Base-by-base conservation (phyloP, 2,329 filamentous ascomycete species). In the Penicillium sp. region DNA sequence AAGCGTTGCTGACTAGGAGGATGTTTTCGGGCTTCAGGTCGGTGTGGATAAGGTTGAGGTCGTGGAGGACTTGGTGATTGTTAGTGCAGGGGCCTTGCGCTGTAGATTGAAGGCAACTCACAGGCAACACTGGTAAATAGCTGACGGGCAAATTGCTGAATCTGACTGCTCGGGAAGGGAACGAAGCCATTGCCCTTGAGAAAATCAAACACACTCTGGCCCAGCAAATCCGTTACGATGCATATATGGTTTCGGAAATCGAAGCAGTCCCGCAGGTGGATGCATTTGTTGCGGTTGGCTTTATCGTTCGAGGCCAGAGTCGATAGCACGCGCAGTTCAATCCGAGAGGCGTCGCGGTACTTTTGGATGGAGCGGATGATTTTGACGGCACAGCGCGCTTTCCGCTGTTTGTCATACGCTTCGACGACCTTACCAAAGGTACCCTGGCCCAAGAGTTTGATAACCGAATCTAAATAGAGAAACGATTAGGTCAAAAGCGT, bases 361-460 rank as follows among this genome's bases (percentile, higher is more conserved):
- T 98, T 98, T 66, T 95, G 93, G 10, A 98, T 93, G 1, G 93
- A 96, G 60, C 93, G 86, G 58, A 98, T 97, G 69, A 98, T 95
- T 72, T 98, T 98, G 71, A 98, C 89, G 29, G 93, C 93, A 59
- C 95, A 95, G 67, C 91, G 89, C 59, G 80, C 80, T 52, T 86
- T 86, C 55, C 84, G 84, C 62, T 81, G 81, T 53, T 82, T 82
- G 67, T 98, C 93, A 60, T 82, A 85, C 45, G 93, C 93, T 70
- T 96, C 87, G 15, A 98, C 93, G 13, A 98, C 93, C 71, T 98
- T 98, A 66, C 93, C 93, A 67, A 98, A 98, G 0, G 93, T 98
- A 56, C 93, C 93, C 73, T 98, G 93, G 20, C 93, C 93, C 10
- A 98, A 84, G 25, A 97, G 79, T 61, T 89, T 90, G 54, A 87